phyloP scores from a whole-genome alignment of 352 stramenopile genomes.

The Pythium scleroteichum region DNA sequence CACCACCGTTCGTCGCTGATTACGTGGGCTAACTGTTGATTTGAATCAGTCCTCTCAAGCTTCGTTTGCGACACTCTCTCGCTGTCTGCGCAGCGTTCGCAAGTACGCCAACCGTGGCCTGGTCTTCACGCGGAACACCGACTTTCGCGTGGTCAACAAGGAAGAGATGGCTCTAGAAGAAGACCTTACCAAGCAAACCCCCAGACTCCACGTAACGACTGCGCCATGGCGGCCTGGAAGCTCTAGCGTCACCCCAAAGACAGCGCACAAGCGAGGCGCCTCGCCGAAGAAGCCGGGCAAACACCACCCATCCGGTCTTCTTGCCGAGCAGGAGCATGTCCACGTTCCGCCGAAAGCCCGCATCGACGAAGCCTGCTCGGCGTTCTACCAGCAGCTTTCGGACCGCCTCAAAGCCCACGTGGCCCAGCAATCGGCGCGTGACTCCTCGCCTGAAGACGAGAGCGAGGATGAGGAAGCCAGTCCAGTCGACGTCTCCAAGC shows the following conservation, averaged over 20 bases:
- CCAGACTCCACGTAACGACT: constrained; percentile 14
- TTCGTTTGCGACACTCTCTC: constrained; percentile 67
- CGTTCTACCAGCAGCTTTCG: constrained; percentile 67
- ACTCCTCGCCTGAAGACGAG: constrained; percentile 13
- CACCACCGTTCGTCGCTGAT: not conserved
- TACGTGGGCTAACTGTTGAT: constrained; percentile 1
- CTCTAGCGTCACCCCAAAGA: constrained; percentile 37
- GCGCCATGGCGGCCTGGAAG: constrained; percentile 22
- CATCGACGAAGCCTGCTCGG: constrained; percentile 55
- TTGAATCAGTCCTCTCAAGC: constrained; percentile 43
- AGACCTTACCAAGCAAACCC: constrained; percentile 37
- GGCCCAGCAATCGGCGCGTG: constrained; percentile 18
- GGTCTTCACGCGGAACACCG: constrained; percentile 66
- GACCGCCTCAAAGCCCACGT: constrained; percentile 43
- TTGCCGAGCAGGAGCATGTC: constrained; percentile 69
- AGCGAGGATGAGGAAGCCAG: constrained; percentile 8
- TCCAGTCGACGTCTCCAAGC: not conserved
- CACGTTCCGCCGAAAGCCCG: constrained; percentile 54
- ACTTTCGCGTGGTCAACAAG: constrained; percentile 75
- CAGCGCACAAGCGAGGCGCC: constrained; percentile 30
- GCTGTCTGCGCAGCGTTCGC: constrained; percentile 77
- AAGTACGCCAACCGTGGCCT: constrained; percentile 76
- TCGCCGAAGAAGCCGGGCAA: constrained; percentile 3
- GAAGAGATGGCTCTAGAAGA: constrained; percentile 46
- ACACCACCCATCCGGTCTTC: constrained; percentile 30